A percentile compares a stretch with the other conserved stretches of the same genome.
These are phyloP conservation scores for Calonectria crousiana DNA, from an alignment of 2,329 filamentous ascomycete genomes.

Conservation along the genomic window DNA sequence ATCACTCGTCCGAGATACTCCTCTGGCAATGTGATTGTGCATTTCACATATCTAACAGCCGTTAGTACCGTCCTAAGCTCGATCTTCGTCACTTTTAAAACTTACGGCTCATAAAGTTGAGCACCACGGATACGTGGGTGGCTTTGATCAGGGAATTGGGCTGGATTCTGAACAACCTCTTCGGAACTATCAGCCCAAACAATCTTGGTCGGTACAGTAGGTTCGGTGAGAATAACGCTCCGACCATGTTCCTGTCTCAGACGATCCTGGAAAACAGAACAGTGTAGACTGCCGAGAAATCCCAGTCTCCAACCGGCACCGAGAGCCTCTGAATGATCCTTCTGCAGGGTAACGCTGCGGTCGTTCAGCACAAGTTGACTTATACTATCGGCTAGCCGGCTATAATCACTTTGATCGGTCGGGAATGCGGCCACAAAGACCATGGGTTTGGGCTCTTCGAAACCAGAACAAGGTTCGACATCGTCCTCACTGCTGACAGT, in stretches of 20 bases:
- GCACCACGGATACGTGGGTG: conserved; percentile 59
- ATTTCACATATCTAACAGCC: conserved; percentile 72
- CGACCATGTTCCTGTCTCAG: conserved; percentile 93
- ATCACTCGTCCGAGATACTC: conserved; percentile 96
- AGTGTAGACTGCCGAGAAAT: conserved; percentile 96
- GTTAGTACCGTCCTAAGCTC: not conserved
- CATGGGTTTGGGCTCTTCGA: conserved; percentile 98
- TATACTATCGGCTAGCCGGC: conserved; percentile 92
- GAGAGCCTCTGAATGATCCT: conserved; percentile 93
- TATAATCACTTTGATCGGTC: conserved; percentile 89
- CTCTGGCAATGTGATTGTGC: conserved; percentile 91
- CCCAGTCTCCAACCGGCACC: conserved; percentile 95
- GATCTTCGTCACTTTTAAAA: conserved; percentile 16
- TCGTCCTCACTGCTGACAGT: conserved; percentile 79
- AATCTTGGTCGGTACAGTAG: conserved; percentile 92
- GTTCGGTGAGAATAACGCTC: conserved; percentile 96
- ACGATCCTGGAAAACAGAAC: conserved; percentile 98
- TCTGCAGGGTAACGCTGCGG: conserved; percentile 91
- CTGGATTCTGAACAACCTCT: conserved; percentile 85
- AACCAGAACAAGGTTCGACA: conserved; percentile 88
- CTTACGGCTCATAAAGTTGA: conserved; percentile 64
- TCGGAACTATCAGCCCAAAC: conserved; percentile 83
- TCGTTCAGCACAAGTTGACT: conserved; percentile 95
- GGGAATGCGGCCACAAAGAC: conserved; percentile 98
- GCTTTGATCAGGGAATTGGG: conserved; percentile 82